These are phyloP conservation scores for Emericellopsis atlantica DNA, from an alignment of 2,329 filamentous ascomycete genomes.

Conservation along the genomic window DNA sequence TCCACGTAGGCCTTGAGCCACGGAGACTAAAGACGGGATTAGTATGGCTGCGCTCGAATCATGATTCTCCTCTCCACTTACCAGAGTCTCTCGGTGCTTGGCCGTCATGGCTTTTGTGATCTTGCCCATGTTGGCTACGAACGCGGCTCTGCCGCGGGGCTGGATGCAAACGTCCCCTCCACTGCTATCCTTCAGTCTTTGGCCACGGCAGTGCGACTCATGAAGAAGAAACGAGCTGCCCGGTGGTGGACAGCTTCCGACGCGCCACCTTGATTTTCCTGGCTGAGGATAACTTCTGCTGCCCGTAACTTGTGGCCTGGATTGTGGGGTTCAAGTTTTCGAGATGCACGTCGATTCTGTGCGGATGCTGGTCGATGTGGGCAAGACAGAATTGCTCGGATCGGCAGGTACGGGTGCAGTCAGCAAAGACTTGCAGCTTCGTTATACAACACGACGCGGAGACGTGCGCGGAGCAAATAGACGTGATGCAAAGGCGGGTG, in stretches of 20 bases:
- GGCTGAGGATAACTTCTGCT: too few relatives aligned
- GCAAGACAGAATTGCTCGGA: too few relatives aligned
- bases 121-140: slow-evolving; percentile 49
- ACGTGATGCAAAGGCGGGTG: slow-evolving; percentile 1
- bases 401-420: too few relatives aligned
- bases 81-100: slow-evolving; percentile 56
- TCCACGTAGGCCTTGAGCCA: slow-evolving; percentile 75
- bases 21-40: slow-evolving; percentile 51
- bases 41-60: slow-evolving; percentile 5
- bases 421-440: too few relatives aligned
- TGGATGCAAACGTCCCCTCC: slow-evolving; percentile 41
- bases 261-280: too few relatives aligned
- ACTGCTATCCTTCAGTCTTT: slow-evolving; percentile 30
- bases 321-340: too few relatives aligned
- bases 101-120: slow-evolving; percentile 55
- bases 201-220: slow-evolving; percentile 25
- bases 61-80: slow-evolving; percentile 21
- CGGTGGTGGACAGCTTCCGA: slow-evolving; percentile 14
- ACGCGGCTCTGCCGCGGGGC: slow-evolving; percentile 46
- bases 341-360: too few relatives aligned
- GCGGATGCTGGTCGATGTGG: too few relatives aligned
- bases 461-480: too few relatives aligned
- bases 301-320: too few relatives aligned
- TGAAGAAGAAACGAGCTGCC: slow-evolving; percentile 15
- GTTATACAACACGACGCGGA: too few relatives aligned